Evolutionary conservation across 129 eudicot genomes (phyloP), one percentile per base, ranked within the genome.

Genomic region (Artemisia annua): DNA sequence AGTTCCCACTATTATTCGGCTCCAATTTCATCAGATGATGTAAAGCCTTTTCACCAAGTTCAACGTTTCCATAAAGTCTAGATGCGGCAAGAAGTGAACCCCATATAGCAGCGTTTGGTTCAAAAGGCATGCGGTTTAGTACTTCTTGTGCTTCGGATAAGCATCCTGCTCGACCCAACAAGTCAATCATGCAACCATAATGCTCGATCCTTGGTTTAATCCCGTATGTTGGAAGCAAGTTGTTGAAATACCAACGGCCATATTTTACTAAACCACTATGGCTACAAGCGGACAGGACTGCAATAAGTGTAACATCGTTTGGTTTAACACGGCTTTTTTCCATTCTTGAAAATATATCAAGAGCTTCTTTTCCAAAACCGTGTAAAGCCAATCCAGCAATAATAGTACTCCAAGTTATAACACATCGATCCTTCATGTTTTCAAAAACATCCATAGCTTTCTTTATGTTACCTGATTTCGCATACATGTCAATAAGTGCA

Each of bases 81-180:
- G 82, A 85, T 14, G 86, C 84, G 20, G 86, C 84, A 59, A 85
- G 83, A 81, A 85, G 76, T 16, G 86, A 85, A 35, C 89, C 89
- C 89, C 89, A 85, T 48, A 85, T 81, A 13, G 86, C 86, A 24
- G 72, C 78, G 66, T 71, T 81, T 70, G 89, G 67, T 71, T 85
- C 82, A 78, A 70, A 85, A 54, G 89, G 86, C 89, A 85, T 85
- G 6, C 8, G 32, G 6, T 46, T 66, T 28, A 85, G 19, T 60
- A 81, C 26, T 22, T 81, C 77, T 26, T 74, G 83, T 12, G 84
- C 89, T 75, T 85, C 89, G 16, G 16, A 55, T 46, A 85, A 22
- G 71, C 77, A 75, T 57, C 89, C 86, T 1, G 81, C 73, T 14
- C 84, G 79, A 61, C 83, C 84, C 56, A 85, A 60, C 16, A 85